Evolutionary conservation across 2,329 filamentous ascomycete genomes (phyloP), one percentile per base, ranked within the genome.

Genomic region (Colletotrichum limetticola): DNA sequence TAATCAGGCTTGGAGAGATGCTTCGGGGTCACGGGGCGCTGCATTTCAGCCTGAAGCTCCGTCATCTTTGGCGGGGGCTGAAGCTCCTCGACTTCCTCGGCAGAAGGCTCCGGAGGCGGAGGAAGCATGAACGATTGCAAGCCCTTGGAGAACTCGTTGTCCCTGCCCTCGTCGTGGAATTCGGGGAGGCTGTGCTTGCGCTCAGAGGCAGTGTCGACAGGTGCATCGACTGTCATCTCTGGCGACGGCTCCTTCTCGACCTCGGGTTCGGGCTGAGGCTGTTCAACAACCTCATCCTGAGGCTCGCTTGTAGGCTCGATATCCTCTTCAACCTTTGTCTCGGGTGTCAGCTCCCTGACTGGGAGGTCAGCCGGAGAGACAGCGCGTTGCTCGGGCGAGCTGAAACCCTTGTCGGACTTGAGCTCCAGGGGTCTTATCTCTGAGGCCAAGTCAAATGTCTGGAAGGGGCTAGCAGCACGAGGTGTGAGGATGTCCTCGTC

Each of bases 1-100:
- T 93, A 92, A 71, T 91, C 90, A 32, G 86, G 90, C 82, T 87
- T 93, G 52, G 89, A 88, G 14, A 88, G 80, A 69, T 85, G 82
- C 42, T 87, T 84, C 1, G 89, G 89, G 1, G 89, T 91, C 37
- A 80, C 80, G 1, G 87, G 85, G 16, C 87, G 81, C 74, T 85
- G 79, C n/a, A 79, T 63, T 53, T 81, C 79, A 19, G 81, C 79
- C n/a, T 81, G 81, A 4, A 80, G 77, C 55, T 84, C 82, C 0
- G 81, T 76, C 79, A 82, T 82, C 77, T 80, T 83, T 7, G 78
- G 80, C 3, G 77, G 71, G 49, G 62, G 60, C 67, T 68, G 65
- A 49, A 74, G 67, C 30, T 79, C 76, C 55, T 83, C 79, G 7
- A 73, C n/a, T 22, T 73, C 71, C 42, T 82, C 72, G 4, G 81